These are phyloP conservation scores for Yarrowia galli DNA, from an alignment of 1,139 yeast genomes.

Conservation along the genomic window DNA sequence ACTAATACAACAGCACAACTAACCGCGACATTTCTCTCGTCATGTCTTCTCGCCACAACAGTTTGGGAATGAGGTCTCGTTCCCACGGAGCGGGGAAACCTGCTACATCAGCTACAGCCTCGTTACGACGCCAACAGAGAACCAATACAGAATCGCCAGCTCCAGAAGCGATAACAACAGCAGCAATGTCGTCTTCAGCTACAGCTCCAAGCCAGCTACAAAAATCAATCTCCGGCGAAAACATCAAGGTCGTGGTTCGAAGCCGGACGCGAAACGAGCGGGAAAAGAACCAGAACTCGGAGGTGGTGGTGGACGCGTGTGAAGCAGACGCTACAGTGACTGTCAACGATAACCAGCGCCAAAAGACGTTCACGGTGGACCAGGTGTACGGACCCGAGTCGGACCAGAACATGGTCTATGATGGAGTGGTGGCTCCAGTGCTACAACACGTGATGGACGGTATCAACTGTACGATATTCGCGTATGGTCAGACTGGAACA, in stretches of 20 bases:
- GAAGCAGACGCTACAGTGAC: conserved; percentile 2
- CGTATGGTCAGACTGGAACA: conserved; percentile 91
- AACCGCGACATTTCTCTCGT: not conserved
- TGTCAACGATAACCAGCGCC: conserved; percentile 18
- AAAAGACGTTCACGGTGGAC: conserved; percentile 64
- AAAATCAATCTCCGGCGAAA: conserved; percentile 43
- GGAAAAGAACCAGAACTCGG: conserved; percentile 74
- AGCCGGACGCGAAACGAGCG: conserved; percentile 82
- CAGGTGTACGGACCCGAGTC: conserved; percentile 78
- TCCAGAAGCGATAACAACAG: not conserved
- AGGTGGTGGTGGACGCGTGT: conserved; percentile 63
- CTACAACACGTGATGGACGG: conserved; percentile 67
- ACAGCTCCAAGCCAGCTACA: conserved; percentile 1
- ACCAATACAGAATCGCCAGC: conserved; percentile 4
- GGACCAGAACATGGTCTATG: conserved; percentile 66
- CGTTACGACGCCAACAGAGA: conserved; percentile 13
- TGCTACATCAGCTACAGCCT: conserved; percentile 8
- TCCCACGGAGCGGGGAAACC: conserved; percentile 13
- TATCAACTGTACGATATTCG: conserved; percentile 70
- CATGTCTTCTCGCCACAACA: conserved; percentile 34
- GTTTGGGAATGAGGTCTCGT: conserved; percentile 29
- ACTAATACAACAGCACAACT: not conserved
- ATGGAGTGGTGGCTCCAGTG: conserved; percentile 65
- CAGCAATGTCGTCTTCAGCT: not conserved
- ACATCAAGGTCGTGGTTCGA: conserved; percentile 85